phyloP scores from a whole-genome alignment of 2,329 filamentous ascomycete species.

The Lachnellula subtilissima region DNA sequence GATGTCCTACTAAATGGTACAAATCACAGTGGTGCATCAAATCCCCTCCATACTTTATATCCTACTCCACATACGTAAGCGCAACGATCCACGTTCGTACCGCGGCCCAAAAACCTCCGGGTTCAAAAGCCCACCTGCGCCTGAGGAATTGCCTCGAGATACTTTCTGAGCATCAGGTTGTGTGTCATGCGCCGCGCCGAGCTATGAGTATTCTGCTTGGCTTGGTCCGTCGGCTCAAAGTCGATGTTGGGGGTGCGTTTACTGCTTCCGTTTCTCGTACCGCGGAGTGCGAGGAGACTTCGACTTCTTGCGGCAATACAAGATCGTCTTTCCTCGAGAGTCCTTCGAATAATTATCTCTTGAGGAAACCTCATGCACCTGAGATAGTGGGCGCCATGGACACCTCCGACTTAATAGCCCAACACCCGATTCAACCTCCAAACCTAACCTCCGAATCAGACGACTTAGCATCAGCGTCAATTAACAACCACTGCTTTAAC shows the following conservation, averaged over 20 bases:
- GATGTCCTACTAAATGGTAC: conserved; percentile 40
- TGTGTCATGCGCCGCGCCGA: conserved; percentile 5
- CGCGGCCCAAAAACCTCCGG: conserved; percentile 6
- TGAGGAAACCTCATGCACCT: no score
- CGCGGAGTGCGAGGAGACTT: background rate
- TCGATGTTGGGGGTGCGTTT: background rate
- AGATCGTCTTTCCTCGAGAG: background rate
- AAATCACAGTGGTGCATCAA: conserved; percentile 41
- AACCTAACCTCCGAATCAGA: no score
- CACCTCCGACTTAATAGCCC: no score
- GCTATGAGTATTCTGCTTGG: conserved; percentile 3
- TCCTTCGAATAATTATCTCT: background rate
- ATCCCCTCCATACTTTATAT: conserved; percentile 48
- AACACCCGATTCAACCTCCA: no score
- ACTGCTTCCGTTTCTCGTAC: no score
- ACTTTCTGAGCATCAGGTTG: conserved; percentile 4
- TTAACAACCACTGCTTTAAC: no score
- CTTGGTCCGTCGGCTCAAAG: conserved; percentile 4
- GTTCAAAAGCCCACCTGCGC: conserved; percentile 4
- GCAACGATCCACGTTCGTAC: conserved; percentile 17
- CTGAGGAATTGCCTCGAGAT: conserved; percentile 9
- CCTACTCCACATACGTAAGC: conserved; percentile 47
- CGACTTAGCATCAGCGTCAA: no score
- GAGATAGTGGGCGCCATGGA: no score
- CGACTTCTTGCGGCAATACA: background rate